A percentile compares a stretch with the other conserved stretches of the same genome.
phyloP scores from a whole-genome alignment of 306 rosid genomes.

The Rosa multiflora region DNA sequence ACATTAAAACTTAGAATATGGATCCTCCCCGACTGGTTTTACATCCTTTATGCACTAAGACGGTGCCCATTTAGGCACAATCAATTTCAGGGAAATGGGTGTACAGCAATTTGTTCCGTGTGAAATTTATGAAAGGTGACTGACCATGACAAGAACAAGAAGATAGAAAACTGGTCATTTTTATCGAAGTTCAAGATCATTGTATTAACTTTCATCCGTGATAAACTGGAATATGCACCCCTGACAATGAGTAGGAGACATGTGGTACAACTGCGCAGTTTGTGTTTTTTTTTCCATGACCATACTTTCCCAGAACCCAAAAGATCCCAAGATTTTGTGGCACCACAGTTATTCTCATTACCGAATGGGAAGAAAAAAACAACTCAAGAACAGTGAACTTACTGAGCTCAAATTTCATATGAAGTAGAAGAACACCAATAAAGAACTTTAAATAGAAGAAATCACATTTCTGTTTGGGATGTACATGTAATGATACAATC shows the following conservation, averaged over 20 bases:
- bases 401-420: background rate
- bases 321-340: background rate
- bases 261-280: background rate
- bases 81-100: background rate
- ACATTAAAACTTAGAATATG: background rate
- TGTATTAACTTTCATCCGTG: background rate
- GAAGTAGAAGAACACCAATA: background rate
- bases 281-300: background rate
- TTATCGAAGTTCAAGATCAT: background rate
- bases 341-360: background rate
- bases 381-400: background rate
- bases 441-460: background rate
- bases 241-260: background rate
- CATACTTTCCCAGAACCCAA: background rate
- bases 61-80: background rate
- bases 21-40: background rate
- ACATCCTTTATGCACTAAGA: background rate
- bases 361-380: background rate
- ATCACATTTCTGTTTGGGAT: background rate
- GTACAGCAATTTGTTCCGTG: background rate
- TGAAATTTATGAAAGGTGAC: background rate
- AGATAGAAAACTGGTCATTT: background rate
- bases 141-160: background rate
- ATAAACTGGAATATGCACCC: background rate
- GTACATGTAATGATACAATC: background rate